Evolutionary conservation across 371 early-diverging fungal genomes (phyloP).

Genomic region (Mucor sp.): DNA sequence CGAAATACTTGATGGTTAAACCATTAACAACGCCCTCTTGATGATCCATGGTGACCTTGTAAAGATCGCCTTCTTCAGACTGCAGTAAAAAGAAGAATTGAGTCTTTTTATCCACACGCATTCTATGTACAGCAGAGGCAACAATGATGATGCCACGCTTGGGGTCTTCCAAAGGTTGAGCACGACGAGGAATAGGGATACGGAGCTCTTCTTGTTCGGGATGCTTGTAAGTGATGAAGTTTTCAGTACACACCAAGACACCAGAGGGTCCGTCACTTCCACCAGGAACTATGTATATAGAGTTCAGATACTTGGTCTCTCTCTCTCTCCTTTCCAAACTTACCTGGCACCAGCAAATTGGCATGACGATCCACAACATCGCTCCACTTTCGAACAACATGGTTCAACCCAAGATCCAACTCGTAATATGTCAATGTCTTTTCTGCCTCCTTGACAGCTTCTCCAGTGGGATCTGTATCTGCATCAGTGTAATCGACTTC

Average conservation of each 20-base stretch:
- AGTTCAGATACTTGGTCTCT: too few species aligned
- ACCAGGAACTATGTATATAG: slow-evolving; percentile 73
- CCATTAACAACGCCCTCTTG: slow-evolving; percentile 65
- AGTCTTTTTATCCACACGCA: slow-evolving; percentile 80
- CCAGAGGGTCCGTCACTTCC: slow-evolving; percentile 96
- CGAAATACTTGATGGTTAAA: slow-evolving; percentile 91
- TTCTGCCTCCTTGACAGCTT: slow-evolving; percentile 74
- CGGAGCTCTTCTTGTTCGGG: slow-evolving; percentile 68
- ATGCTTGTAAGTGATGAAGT: slow-evolving; percentile 87
- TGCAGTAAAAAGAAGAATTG: slow-evolving; percentile 92
- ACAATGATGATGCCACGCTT: slow-evolving; percentile 78
- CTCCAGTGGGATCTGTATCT: slow-evolving; percentile 80
- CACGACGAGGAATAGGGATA: slow-evolving; percentile 87
- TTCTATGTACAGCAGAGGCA: slow-evolving; percentile 84
- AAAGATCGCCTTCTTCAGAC: slow-evolving; percentile 94
- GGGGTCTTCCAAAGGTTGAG: slow-evolving; percentile 67
- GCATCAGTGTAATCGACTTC: slow-evolving; percentile 89
- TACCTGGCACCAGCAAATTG: slow-evolving; percentile 83
- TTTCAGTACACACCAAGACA: slow-evolving; percentile 93
- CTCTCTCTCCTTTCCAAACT: not conserved
- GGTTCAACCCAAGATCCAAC: slow-evolving; percentile 97
- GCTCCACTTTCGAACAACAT: slow-evolving; percentile 95
- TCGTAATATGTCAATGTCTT: slow-evolving; percentile 94
- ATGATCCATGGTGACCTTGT: slow-evolving; percentile 90
- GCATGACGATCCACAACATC: slow-evolving; percentile 77